These are phyloP conservation scores for Naganishia cerealis DNA, from an alignment of 1,284 basidiomycete species.

Conservation along the genomic window DNA sequence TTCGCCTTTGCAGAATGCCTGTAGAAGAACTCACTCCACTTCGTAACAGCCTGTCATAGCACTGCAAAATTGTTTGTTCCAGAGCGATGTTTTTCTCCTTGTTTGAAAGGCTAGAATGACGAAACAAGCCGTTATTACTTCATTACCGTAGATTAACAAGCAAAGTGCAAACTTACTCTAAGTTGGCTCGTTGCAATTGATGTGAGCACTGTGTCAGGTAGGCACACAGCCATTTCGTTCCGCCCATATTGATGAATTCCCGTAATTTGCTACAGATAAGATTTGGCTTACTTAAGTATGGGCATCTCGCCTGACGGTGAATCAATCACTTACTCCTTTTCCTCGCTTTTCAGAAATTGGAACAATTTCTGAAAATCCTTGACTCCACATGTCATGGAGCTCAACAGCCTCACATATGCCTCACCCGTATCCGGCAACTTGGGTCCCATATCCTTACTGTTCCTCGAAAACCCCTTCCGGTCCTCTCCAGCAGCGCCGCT, in stretches of 20 bases:
- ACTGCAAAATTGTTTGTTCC: slow-evolving; percentile 23
- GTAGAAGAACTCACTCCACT: slow-evolving; percentile 7
- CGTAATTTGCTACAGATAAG: slow-evolving; percentile 10
- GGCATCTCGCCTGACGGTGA: not conserved
- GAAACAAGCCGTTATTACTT: not conserved
- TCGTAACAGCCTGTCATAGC: slow-evolving; percentile 27
- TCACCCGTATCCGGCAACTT: slow-evolving; percentile 27
- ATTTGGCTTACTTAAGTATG: not conserved
- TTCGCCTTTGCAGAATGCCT: not conserved
- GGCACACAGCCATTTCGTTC: slow-evolving; percentile 28
- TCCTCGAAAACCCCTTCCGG: slow-evolving; percentile 12
- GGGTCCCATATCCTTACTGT: slow-evolving; percentile 13
- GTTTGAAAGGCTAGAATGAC: not conserved
- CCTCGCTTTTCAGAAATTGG: slow-evolving; percentile 26
- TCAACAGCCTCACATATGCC: slow-evolving; percentile 23
- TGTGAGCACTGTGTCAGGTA: slow-evolving; percentile 25
- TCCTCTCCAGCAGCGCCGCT: slow-evolving; percentile 14
- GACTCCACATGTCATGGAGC: slow-evolving; percentile 26
- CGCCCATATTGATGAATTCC: slow-evolving; percentile 21
- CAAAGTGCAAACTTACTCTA: slow-evolving; percentile 1
- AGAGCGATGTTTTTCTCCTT: slow-evolving; percentile 22
- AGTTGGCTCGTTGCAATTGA: slow-evolving; percentile 24
- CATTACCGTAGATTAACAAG: no score
- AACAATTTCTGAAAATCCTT: slow-evolving; percentile 27
- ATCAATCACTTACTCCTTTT: slow-evolving; percentile 16